Evolutionary conservation across 495 filamentous ascomycete species (phyloP).

Genomic region (Thermothielavioides terrestris): DNA sequence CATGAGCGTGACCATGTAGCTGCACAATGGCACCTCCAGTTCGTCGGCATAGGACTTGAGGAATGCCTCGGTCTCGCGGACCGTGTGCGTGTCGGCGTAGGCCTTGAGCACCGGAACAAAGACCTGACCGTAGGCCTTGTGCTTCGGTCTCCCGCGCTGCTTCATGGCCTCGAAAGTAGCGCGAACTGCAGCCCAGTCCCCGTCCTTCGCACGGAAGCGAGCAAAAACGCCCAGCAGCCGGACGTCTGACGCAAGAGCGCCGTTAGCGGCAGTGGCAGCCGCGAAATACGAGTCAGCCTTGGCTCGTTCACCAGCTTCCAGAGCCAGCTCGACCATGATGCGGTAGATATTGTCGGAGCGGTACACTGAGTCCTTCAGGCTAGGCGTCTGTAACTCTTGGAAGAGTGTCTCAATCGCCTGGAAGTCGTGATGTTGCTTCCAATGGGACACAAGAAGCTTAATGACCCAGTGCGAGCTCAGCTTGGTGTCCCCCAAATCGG

Average conservation of each 20-base stretch:
- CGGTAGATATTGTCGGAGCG: slow-evolving; percentile 26
- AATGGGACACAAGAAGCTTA: slow-evolving; percentile 24
- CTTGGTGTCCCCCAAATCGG: neutral
- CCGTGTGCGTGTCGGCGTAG: slow-evolving; percentile 32
- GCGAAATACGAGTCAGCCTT: slow-evolving; percentile 24
- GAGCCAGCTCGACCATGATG: slow-evolving; percentile 32
- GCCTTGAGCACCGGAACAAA: slow-evolving; percentile 40
- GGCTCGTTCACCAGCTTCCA: slow-evolving; percentile 26
- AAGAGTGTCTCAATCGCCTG: slow-evolving; percentile 21
- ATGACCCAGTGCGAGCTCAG: slow-evolving; percentile 28
- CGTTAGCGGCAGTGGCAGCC: slow-evolving; percentile 11
- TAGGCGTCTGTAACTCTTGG: slow-evolving; percentile 10
- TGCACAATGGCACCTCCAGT: slow-evolving; percentile 27
- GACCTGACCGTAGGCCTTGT: slow-evolving; percentile 18
- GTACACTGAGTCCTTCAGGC: slow-evolving; percentile 13
- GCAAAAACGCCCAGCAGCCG: slow-evolving; percentile 32
- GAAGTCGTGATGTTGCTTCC: slow-evolving; percentile 21
- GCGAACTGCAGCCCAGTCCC: slow-evolving; percentile 40
- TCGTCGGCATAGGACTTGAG: slow-evolving; percentile 27
- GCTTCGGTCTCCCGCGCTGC: neutral
- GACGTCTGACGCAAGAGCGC: slow-evolving; percentile 18
- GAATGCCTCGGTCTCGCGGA: slow-evolving; percentile 36
- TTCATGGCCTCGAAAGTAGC: slow-evolving; percentile 29
- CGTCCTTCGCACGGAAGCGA: slow-evolving; percentile 29
- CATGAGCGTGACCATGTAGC: slow-evolving; percentile 35